Conservation (phyloP, 805 yeast genomes). For the Monosporozyma servazzii region DNA sequence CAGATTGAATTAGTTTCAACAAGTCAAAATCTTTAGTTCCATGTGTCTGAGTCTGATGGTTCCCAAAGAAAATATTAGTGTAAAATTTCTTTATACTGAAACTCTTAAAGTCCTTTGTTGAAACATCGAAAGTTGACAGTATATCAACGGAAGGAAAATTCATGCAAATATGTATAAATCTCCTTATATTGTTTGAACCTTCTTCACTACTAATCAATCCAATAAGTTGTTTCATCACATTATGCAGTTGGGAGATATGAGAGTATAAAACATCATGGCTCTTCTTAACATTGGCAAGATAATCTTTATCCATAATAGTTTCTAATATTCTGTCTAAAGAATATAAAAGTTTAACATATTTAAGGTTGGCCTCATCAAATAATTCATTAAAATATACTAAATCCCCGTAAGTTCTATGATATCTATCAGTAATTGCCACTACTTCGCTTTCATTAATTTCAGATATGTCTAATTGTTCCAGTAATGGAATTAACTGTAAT, state of each 20-base stretch:
- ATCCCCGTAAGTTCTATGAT: conserved; percentile 26
- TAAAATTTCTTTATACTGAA: conserved; percentile 5
- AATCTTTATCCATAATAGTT: conserved; percentile 6
- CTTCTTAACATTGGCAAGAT: neutral
- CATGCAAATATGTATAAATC: conserved; percentile 14
- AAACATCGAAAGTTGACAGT: conserved; percentile 10
- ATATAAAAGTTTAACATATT: conserved; percentile 9
- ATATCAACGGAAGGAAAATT: conserved; percentile 16
- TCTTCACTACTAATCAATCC: neutral
- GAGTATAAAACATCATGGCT: conserved; percentile 4
- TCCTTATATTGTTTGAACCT: conserved; percentile 5
- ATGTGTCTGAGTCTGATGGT: neutral
- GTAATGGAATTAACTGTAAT: conserved; percentile 26
- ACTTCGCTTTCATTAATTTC: neutral
- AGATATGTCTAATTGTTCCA: conserved; percentile 2
- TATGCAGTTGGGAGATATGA: conserved; percentile 8
- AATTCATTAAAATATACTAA: conserved; percentile 28
- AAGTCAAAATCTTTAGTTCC: neutral
- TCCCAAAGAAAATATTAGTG: neutral
- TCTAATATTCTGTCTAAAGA: conserved; percentile 15
- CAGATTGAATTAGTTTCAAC: neutral
- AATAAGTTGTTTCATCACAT: conserved; percentile 5
- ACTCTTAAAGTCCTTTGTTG: conserved; percentile 17
- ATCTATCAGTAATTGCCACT: conserved; percentile 22
- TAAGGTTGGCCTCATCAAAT: conserved; percentile 16